Percentiles rank a stretch among this genome's conserved stretches.
Conservation (phyloP, 768 basidiomycete genomes). For the Amanita pseudoporphyria region DNA sequence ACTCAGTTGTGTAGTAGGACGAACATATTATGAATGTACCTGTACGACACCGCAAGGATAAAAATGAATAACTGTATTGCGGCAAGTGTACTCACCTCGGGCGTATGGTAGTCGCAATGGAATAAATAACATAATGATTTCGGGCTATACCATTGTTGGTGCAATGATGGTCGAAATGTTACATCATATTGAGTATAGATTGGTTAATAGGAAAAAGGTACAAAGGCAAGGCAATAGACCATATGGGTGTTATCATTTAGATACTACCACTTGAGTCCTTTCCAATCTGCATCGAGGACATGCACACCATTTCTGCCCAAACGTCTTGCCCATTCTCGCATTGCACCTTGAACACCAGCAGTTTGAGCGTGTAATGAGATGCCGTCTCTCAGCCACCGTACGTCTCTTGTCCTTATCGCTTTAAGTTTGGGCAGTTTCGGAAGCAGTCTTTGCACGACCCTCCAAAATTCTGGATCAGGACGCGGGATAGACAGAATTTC, state of each 20-base stretch:
- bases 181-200: too few relatives aligned
- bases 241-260: not conserved
- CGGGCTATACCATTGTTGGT: too few relatives aligned
- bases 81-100: too few relatives aligned
- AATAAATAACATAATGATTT: too few relatives aligned
- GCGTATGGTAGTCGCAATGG: too few relatives aligned
- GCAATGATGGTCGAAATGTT: too few relatives aligned
- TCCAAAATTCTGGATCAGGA: constrained; percentile 53
- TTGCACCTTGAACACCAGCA: constrained; percentile 74
- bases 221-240: not conserved
- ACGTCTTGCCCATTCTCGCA: constrained; percentile 63
- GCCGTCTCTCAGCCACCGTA: constrained; percentile 65
- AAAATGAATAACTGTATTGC: too few relatives aligned
- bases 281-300: constrained; percentile 70
- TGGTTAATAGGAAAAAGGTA: too few relatives aligned
- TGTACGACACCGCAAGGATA: too few relatives aligned
- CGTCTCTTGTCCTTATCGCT: constrained; percentile 53
- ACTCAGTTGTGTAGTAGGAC: too few relatives aligned
- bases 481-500: constrained; percentile 68
- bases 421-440: constrained; percentile 46
- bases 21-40: too few relatives aligned
- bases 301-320: constrained; percentile 47
- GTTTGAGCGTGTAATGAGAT: constrained; percentile 55
- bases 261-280: constrained; percentile 15
- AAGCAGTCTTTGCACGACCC: constrained; percentile 42